Percentiles rank a stretch among this genome's conserved stretches.
These are phyloP conservation scores for Colletotrichum sp. DNA, from an alignment of 2,329 filamentous ascomycete species.

Conservation along the genomic window DNA sequence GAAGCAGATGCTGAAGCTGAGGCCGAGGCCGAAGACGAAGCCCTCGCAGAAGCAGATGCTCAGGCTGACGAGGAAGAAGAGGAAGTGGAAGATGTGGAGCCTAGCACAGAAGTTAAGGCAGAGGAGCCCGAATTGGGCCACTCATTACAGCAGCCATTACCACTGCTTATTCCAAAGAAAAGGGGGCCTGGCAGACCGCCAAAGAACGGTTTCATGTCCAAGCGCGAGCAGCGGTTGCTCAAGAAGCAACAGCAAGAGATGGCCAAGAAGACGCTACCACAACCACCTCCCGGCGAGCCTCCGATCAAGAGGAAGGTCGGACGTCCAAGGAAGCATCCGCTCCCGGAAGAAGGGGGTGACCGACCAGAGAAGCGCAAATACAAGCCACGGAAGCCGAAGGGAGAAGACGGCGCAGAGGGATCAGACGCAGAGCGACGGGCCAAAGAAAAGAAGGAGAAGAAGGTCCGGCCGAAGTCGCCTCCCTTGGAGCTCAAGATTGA, in stretches of 20 bases:
- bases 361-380: slow-evolving; percentile 70
- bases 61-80: slow-evolving; percentile 26
- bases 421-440: slow-evolving; percentile 61
- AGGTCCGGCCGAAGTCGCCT: slow-evolving; percentile 63
- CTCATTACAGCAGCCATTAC: slow-evolving; percentile 42
- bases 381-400: slow-evolving; percentile 63
- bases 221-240: slow-evolving; percentile 70
- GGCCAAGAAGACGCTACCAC: slow-evolving; percentile 56
- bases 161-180: slow-evolving; percentile 55
- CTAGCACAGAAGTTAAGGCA: slow-evolving; percentile 25
- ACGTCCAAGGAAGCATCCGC: slow-evolving; percentile 67
- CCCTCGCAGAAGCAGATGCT: slow-evolving; percentile 30
- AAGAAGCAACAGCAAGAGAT: slow-evolving; percentile 63
- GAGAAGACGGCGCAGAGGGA: slow-evolving; percentile 58
- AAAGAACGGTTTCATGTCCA: slow-evolving; percentile 85
- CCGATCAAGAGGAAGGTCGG: slow-evolving; percentile 69
- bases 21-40: slow-evolving; percentile 25
- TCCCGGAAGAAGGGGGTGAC: slow-evolving; percentile 59
- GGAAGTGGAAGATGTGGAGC: slow-evolving; percentile 10
- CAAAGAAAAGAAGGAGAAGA: slow-evolving; percentile 66
- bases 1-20: slow-evolving; percentile 17
- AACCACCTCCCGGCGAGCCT: slow-evolving; percentile 51
- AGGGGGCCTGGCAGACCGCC: slow-evolving; percentile 82
- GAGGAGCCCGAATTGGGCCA: slow-evolving; percentile 38
- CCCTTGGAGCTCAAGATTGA: slow-evolving; percentile 59